A percentile compares a stretch with the other conserved stretches of the same genome.
phyloP scores from a whole-genome alignment of 441 rosid species.

The Kokia cookei region DNA sequence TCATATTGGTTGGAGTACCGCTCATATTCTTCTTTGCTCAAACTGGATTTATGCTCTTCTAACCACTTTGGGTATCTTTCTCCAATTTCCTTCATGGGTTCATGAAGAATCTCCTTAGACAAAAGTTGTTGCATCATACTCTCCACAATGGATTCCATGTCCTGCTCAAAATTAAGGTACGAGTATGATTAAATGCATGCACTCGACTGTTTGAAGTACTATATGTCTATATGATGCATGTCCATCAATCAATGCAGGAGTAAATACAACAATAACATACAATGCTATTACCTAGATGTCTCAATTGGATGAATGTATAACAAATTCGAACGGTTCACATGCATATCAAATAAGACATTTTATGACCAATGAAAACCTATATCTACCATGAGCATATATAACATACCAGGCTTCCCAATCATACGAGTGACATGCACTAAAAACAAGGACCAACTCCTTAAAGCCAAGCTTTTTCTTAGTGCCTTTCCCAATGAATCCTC shows the following conservation, averaged over 20 bases:
- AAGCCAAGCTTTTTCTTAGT: neutral
- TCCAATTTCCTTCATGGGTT: conserved; percentile 96
- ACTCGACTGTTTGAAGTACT: neutral
- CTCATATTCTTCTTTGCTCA: conserved; percentile 58
- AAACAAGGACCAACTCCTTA: neutral
- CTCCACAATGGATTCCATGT: conserved; percentile 90
- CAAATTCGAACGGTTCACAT: neutral
- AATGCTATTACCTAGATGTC: neutral
- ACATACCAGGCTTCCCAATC: neutral
- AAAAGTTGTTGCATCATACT: conserved; percentile 98
- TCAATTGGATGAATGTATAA: neutral
- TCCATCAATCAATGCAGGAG: neutral
- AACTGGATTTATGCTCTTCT: conserved; percentile 59
- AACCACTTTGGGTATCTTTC: conserved; percentile 91
- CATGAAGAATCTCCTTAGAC: conserved; percentile 89
- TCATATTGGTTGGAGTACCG: conserved; percentile 65
- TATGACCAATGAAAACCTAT: neutral
- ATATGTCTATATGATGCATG: neutral
- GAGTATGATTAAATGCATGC: neutral
- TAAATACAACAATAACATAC: neutral
- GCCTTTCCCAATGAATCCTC: neutral
- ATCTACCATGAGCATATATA: neutral
- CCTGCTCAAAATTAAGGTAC: conserved; percentile 28
- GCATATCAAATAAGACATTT: neutral
- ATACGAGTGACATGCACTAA: neutral